phyloP scores from a whole-genome alignment of 768 basidiomycete genomes.

The Podaxis sp. region DNA sequence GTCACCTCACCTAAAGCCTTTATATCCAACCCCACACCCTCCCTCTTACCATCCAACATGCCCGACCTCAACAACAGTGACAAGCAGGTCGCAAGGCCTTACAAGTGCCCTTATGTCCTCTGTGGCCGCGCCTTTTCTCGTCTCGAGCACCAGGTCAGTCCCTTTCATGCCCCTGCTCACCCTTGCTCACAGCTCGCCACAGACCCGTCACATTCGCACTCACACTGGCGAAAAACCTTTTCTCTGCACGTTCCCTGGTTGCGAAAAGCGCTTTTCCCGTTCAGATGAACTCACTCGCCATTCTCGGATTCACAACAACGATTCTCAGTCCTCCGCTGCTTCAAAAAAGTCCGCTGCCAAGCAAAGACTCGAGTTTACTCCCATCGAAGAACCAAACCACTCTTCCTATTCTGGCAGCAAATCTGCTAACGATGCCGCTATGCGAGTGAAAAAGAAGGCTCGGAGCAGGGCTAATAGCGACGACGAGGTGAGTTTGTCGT shows the following conservation, averaged over 20 bases:
- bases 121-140: constrained; percentile 96
- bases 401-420: neutral
- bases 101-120: constrained; percentile 91
- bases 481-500: constrained; percentile 64
- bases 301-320: constrained; percentile 84
- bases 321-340: constrained; percentile 30
- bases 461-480: constrained; percentile 77
- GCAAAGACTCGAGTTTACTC: constrained; percentile 18
- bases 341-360: constrained; percentile 21
- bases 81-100: constrained; percentile 60
- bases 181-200: constrained; percentile 18
- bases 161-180: neutral
- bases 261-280: constrained; percentile 97
- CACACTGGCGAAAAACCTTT: constrained; percentile 99
- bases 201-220: constrained; percentile 98
- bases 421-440: constrained; percentile 14
- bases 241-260: constrained; percentile 85
- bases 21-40: constrained; percentile 9
- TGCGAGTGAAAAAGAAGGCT: constrained; percentile 72
- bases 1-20: constrained; percentile 1
- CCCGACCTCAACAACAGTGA: constrained; percentile 21
- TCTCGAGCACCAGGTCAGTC: constrained; percentile 87
- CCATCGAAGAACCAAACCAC: constrained; percentile 15
- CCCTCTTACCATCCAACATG: constrained; percentile 15
- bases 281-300: constrained; percentile 99